Conservation (phyloP, 345 rosid genomes). For the Citrus unshiu region DNA sequence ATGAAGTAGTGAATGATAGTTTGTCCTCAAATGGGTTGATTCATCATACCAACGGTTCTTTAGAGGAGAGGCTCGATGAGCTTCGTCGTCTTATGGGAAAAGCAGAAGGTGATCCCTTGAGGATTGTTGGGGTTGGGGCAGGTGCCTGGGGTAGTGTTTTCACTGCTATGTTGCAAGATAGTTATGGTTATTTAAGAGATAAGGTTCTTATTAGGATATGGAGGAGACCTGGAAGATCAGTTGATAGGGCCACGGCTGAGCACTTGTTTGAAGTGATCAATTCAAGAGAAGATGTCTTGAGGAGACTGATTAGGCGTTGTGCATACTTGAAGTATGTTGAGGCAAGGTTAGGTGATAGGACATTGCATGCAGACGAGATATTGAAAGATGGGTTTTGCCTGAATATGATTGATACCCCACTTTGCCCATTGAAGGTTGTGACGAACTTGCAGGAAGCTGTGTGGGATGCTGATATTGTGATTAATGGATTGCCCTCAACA, state of each 20-base stretch:
- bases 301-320: slow-evolving; percentile 90
- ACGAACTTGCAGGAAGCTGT: slow-evolving; percentile 95
- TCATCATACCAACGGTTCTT: slow-evolving; percentile 41
- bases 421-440: slow-evolving; percentile 91
- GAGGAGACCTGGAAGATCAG: slow-evolving; percentile 81
- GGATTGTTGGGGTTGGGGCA: slow-evolving; percentile 89
- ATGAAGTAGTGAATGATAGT: slow-evolving; percentile 26
- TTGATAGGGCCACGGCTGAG: slow-evolving; percentile 75
- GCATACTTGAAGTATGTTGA: slow-evolving; percentile 95
- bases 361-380: slow-evolving; percentile 83
- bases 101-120: slow-evolving; percentile 74
- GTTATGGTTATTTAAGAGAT: slow-evolving; percentile 77
- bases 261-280: slow-evolving; percentile 98
- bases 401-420: slow-evolving; percentile 93
- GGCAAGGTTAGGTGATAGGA: slow-evolving; percentile 92
- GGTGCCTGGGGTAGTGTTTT: slow-evolving; percentile 99
- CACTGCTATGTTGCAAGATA: slow-evolving; percentile 81
- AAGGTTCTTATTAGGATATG: slow-evolving; percentile 90
- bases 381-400: slow-evolving; percentile 94
- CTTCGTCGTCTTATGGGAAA: slow-evolving; percentile 69
- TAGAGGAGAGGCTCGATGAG: slow-evolving; percentile 80
- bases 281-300: slow-evolving; percentile 83
- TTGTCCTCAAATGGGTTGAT: slow-evolving; percentile 43
- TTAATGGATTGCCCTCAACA: slow-evolving; percentile 94
- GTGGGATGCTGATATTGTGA: slow-evolving; percentile 97